phyloP scores from a whole-genome alignment of 2,329 filamentous ascomycete species.

The Fusarium algeriense region DNA sequence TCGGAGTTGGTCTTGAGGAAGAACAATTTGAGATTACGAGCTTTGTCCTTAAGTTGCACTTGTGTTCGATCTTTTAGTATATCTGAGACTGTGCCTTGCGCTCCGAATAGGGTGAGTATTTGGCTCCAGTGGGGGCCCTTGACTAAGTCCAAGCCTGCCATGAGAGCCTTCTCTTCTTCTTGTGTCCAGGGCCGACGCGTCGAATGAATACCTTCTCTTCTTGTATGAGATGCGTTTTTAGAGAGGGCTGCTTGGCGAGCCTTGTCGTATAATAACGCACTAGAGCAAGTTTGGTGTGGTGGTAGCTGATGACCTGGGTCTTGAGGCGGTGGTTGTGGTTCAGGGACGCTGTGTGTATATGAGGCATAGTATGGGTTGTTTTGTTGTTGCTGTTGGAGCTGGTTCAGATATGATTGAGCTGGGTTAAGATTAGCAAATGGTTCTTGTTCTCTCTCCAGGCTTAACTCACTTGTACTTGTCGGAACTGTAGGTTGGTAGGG shows the following conservation, averaged over 20 bases:
- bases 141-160: constrained; percentile 88
- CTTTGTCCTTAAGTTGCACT: constrained; percentile 93
- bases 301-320: constrained; percentile 59
- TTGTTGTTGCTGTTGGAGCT: constrained; percentile 55
- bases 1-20: constrained; percentile 93
- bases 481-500: constrained; percentile 59
- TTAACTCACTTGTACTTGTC: constrained; percentile 53
- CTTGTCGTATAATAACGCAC: constrained; percentile 68
- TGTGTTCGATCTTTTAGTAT: constrained; percentile 90
- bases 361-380: constrained; percentile 52
- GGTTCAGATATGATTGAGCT: constrained; percentile 54
- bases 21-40: constrained; percentile 88
- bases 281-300: constrained; percentile 68
- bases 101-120: constrained; percentile 86
- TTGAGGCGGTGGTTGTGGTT: constrained; percentile 49
- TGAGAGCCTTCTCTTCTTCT: constrained; percentile 89
- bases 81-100: constrained; percentile 82
- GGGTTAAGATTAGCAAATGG: constrained; percentile 49
- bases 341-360: constrained; percentile 53
- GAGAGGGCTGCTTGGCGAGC: constrained; percentile 70
- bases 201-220: constrained; percentile 69
- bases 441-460: background rate
- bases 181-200: constrained; percentile 86
- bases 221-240: constrained; percentile 66
- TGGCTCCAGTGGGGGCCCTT: constrained; percentile 95